These are phyloP conservation scores for Hyphopichia wangnamkhiaoensis DNA, from an alignment of 1,139 yeast species.

Conservation along the genomic window DNA sequence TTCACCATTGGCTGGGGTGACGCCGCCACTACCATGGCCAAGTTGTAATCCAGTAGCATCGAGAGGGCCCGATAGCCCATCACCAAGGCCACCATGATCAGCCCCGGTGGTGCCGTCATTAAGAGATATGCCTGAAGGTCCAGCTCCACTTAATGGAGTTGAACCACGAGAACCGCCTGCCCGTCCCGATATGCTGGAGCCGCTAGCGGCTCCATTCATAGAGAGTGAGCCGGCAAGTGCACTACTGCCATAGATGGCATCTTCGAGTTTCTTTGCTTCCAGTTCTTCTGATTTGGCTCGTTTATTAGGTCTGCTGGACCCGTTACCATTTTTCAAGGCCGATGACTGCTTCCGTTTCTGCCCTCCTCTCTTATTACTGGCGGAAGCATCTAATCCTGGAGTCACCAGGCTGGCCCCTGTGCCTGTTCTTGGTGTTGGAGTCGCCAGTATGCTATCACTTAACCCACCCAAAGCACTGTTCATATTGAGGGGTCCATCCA, in stretches of 20 bases:
- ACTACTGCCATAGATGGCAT: constrained; percentile 3
- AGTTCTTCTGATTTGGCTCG: constrained; percentile 26
- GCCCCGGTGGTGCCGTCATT: too few species aligned
- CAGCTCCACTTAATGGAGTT: too few species aligned
- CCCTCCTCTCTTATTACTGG: constrained; percentile 18
- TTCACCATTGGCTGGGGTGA: constrained; percentile 37
- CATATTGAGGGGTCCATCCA: constrained; percentile 13
- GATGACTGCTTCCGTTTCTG: constrained; percentile 28
- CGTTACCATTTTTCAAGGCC: constrained; percentile 18
- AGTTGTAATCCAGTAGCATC: not conserved
- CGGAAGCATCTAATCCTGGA: constrained; percentile 18
- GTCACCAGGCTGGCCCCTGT: constrained; percentile 12
- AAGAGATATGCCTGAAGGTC: too few species aligned
- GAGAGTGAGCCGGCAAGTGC: too few species aligned
- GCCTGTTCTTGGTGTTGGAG: constrained; percentile 33
- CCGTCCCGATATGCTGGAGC: not conserved
- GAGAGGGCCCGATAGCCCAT: not conserved
- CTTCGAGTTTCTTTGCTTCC: constrained; percentile 16
- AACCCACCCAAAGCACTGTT: constrained; percentile 17
- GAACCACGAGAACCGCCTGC: not conserved
- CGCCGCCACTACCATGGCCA: constrained; percentile 1
- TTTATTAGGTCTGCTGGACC: constrained; percentile 24
- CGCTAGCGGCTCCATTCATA: not conserved
- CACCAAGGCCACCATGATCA: constrained; percentile 18
- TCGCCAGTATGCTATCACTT: constrained; percentile 28